Percentiles rank a stretch among this genome's conserved stretches.
Evolutionary conservation across 306 rosid genomes (phyloP).

Genomic region (Inga oerstediana): DNA sequence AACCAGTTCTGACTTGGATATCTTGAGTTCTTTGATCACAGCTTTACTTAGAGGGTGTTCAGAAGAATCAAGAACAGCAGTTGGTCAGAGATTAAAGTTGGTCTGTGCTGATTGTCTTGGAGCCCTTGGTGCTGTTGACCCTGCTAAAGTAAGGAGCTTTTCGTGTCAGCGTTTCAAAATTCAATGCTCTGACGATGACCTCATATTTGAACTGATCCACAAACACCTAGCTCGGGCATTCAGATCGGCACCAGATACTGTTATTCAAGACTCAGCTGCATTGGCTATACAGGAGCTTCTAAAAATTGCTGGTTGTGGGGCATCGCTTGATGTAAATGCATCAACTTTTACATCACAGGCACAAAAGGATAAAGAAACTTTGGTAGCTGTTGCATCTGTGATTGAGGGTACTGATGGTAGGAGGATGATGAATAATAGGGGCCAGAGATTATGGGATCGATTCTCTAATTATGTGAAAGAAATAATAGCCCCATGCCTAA

Average conservation of each 20-base stretch:
- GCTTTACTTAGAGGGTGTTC: slow-evolving; percentile 87
- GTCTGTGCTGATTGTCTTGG: slow-evolving; percentile 99
- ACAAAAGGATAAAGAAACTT: slow-evolving; percentile 40
- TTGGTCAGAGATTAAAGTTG: slow-evolving; percentile 89
- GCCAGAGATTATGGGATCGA: slow-evolving; percentile 91
- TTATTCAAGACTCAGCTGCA: slow-evolving; percentile 96
- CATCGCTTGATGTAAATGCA: slow-evolving; percentile 83
- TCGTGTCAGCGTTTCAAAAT: slow-evolving; percentile 84
- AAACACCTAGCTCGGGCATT: slow-evolving; percentile 94
- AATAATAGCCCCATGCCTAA: slow-evolving; percentile 95
- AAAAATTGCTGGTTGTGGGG: slow-evolving; percentile 94
- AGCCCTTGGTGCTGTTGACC: slow-evolving; percentile 96
- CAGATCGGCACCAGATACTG: slow-evolving; percentile 94
- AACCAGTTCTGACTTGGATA: slow-evolving; percentile 78
- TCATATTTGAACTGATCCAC: slow-evolving; percentile 91
- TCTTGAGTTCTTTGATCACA: slow-evolving; percentile 82
- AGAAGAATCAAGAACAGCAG: slow-evolving; percentile 82
- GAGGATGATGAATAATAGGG: slow-evolving; percentile 68
- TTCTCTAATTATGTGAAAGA: slow-evolving; percentile 94
- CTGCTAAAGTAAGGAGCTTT: slow-evolving; percentile 88
- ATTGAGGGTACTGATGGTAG: slow-evolving; percentile 40
- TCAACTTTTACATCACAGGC: slow-evolving; percentile 50
- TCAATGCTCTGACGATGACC: slow-evolving; percentile 97
- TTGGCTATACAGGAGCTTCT: slow-evolving; percentile 97
- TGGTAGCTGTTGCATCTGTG: slow-evolving; percentile 41